These are phyloP conservation scores for Chaetomium globosum DNA, from an alignment of 2,329 filamentous ascomycete species.

Conservation along the genomic window DNA sequence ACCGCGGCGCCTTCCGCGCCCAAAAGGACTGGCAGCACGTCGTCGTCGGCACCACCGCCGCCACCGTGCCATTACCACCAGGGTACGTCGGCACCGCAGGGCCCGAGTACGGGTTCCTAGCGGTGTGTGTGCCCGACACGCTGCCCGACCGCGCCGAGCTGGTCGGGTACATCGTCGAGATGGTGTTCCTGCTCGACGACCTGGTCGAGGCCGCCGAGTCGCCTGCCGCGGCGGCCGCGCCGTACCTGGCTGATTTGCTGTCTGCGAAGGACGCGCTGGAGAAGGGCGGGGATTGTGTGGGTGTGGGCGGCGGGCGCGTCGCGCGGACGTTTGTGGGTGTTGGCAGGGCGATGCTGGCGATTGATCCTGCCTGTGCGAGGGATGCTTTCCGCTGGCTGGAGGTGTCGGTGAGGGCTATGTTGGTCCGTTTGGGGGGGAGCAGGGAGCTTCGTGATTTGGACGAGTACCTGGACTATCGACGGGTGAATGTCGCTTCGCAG, in stretches of 20 bases:
- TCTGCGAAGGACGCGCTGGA: neutral
- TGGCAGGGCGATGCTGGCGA: neutral
- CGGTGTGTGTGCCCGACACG: slow-evolving; percentile 1
- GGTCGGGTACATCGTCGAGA: slow-evolving; percentile 20
- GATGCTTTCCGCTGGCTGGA: neutral
- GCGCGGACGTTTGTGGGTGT: neutral
- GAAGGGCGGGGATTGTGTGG: neutral
- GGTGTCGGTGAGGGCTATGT: neutral
- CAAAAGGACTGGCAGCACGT: slow-evolving; percentile 22
- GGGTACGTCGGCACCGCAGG: slow-evolving; percentile 17
- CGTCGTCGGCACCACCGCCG: neutral
- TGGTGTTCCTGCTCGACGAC: slow-evolving; percentile 24
- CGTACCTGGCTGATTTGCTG: slow-evolving; percentile 1
- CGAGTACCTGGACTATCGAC: slow-evolving; percentile 17
- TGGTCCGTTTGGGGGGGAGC: neutral
- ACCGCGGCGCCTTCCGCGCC: slow-evolving; percentile 25
- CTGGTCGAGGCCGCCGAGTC: slow-evolving; percentile 18
- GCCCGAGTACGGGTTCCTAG: slow-evolving; percentile 9
- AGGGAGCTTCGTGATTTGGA: slow-evolving; percentile 6
- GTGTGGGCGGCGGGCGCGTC: neutral
- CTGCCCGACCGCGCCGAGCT: slow-evolving; percentile 28
- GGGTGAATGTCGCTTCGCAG: slow-evolving; percentile 1
- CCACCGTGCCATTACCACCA: no score
- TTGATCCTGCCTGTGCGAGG: neutral
- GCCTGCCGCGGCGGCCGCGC: neutral